Evolutionary conservation across 2,329 filamentous ascomycete genomes (phyloP).

Genomic region (Fusarium citri): DNA sequence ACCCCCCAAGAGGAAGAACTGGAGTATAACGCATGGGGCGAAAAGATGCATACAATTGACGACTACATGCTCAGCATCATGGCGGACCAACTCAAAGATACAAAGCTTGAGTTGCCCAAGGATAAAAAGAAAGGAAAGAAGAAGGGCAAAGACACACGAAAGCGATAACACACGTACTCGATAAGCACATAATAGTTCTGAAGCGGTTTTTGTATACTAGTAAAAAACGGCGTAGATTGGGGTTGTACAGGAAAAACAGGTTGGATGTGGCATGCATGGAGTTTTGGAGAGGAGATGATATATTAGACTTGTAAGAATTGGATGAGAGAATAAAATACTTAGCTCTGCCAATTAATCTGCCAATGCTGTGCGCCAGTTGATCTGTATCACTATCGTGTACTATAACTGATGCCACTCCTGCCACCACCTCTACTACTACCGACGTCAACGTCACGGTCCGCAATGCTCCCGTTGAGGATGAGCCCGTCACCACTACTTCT

Average conservation of each 20-base stretch:
- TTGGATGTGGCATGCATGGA: slow-evolving; percentile 28
- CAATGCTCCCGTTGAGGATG: no score
- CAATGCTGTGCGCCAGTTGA: neutral
- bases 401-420: neutral
- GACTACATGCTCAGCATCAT: slow-evolving; percentile 80
- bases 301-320: slow-evolving; percentile 33
- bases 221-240: slow-evolving; percentile 28
- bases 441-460: no score
- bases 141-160: slow-evolving; percentile 68
- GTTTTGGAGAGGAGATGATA: slow-evolving; percentile 20
- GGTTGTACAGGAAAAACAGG: slow-evolving; percentile 14
- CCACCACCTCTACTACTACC: neutral
- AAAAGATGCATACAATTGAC: slow-evolving; percentile 72
- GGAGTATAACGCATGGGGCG: slow-evolving; percentile 71
- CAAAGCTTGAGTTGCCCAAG: slow-evolving; percentile 71
- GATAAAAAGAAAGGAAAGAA: slow-evolving; percentile 73
- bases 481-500: neutral
- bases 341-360: neutral
- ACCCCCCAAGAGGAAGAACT: slow-evolving; percentile 51
- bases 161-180: slow-evolving; percentile 64
- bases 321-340: slow-evolving; percentile 17
- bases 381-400: neutral
- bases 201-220: slow-evolving; percentile 29
- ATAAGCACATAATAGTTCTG: slow-evolving; percentile 40
- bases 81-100: slow-evolving; percentile 69